A percentile compares a stretch with the other conserved stretches of the same genome.
Conservation (phyloP, 78 protist species). For the Dictyostelium intermedium region DNA sequence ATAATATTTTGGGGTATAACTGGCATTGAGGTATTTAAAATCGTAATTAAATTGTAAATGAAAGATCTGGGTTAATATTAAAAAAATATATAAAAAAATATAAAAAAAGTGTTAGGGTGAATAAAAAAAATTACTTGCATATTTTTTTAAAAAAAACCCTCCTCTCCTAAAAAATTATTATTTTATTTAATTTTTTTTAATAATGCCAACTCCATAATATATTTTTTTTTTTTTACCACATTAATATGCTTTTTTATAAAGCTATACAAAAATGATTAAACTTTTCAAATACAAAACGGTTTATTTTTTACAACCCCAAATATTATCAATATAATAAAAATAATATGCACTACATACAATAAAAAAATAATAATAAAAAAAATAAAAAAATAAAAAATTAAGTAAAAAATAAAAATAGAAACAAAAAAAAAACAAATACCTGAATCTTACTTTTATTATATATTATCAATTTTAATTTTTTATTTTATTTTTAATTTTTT, state of each 20-base stretch:
- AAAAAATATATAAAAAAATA: too few relatives aligned
- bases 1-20: too few relatives aligned
- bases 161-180: too few relatives aligned
- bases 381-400: not conserved
- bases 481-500: not conserved
- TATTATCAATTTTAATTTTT: not conserved
- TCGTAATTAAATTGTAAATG: too few relatives aligned
- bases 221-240: not conserved
- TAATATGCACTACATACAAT: not conserved
- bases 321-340: not conserved
- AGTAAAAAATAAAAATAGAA: too few relatives aligned
- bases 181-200: too few relatives aligned
- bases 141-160: too few relatives aligned
- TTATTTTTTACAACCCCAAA: not conserved
- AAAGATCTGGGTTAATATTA: too few relatives aligned
- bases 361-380: not conserved
- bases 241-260: not conserved
- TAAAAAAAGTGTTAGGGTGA: too few relatives aligned
- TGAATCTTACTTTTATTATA: too few relatives aligned
- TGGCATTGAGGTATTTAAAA: too few relatives aligned
- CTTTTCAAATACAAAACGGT: not conserved
- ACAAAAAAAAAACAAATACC: not conserved
- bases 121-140: too few relatives aligned
- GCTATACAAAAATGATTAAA: not conserved
- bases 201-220: not conserved